Evolutionary conservation across 2,329 filamentous ascomycete species (phyloP), one percentile per base, ranked within the genome.

Genomic region (Fusarium sp.): DNA sequence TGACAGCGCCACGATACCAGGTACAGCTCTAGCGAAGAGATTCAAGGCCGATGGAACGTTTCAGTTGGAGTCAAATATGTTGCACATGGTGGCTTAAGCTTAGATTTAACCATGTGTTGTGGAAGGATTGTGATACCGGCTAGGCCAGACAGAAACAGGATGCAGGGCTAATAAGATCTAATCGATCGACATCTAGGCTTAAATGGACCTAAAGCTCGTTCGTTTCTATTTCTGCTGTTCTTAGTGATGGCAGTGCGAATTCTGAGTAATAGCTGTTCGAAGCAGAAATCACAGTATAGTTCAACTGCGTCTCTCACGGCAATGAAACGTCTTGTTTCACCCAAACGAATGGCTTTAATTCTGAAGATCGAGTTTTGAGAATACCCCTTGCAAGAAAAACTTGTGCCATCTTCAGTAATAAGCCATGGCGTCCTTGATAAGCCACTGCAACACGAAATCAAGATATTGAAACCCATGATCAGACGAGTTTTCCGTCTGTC

Each of bases 31-130:
- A 22, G 31, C 4, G 5, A 42, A 14, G 31, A 39, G 31, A 15
- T 46, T 36, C 14, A 46, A 18, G 13, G 11, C 39, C 13, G 22
- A 33, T 38, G 5, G 10, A 42, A 33, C 38, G 44, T 68, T 56
- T 63, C 49, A 36, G 42, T 15, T 68, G 12, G 44, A 15, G 29
- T 29, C 25, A 25, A 27, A 20, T 14, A 35, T 15, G 22, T 50
- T 36, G 63, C 17, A 53, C 62, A 31, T n/a, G 38, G 35, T 36
- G 65, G 49, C 42, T 67, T 18, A 50, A 36, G 36, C 27, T 29
- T 62, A 46, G 12, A 42, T 35, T 31, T 44, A 35, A 62, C 22
- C n/a, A 22, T 38, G 15, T 11, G 25, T n/a, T 22, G 14, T 2
- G 3, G 9, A 0, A 52, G 35, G 55, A 53, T 53, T 41, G 56